phyloP scores from a whole-genome alignment of 2,329 filamentous ascomycete genomes.

The Ambrosiella beaveri region DNA sequence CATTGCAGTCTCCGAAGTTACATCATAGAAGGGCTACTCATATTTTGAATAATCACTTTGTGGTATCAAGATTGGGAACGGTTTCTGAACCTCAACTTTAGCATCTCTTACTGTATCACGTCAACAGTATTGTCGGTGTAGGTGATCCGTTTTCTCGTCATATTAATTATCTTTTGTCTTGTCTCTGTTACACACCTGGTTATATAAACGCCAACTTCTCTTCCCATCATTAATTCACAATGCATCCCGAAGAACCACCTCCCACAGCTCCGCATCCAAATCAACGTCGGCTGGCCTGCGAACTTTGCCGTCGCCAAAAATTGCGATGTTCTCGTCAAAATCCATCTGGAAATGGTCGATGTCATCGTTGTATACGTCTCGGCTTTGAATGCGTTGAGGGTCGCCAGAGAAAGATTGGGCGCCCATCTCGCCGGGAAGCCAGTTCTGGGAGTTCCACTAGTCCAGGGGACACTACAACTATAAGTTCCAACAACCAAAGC shows the following conservation, averaged over 20 bases:
- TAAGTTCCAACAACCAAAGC: background rate
- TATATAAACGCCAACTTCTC: background rate
- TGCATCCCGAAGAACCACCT: background rate
- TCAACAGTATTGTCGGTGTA: too few species aligned
- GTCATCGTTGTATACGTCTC: constrained; percentile 19
- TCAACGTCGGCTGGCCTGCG: constrained; percentile 20
- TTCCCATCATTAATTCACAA: background rate
- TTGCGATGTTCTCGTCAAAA: constrained; percentile 19
- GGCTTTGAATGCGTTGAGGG: constrained; percentile 18
- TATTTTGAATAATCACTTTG: too few species aligned
- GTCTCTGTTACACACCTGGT: background rate
- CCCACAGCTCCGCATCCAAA: constrained; percentile 18
- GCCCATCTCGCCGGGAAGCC: constrained; percentile 17
- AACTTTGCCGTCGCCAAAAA: constrained; percentile 21
- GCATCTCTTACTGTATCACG: too few species aligned
- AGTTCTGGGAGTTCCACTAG: background rate
- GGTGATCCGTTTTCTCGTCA: too few species aligned
- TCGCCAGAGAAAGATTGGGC: constrained; percentile 19
- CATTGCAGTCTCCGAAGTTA: too few species aligned
- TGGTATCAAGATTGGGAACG: too few species aligned
- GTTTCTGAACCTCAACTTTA: too few species aligned
- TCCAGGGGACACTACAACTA: background rate
- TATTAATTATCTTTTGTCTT: too few species aligned
- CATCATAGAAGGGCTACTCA: too few species aligned
- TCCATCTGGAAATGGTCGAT: constrained; percentile 14